These are phyloP conservation scores for Sclerotinia trifoliorum DNA, from an alignment of 2,329 filamentous ascomycete species.

Conservation along the genomic window DNA sequence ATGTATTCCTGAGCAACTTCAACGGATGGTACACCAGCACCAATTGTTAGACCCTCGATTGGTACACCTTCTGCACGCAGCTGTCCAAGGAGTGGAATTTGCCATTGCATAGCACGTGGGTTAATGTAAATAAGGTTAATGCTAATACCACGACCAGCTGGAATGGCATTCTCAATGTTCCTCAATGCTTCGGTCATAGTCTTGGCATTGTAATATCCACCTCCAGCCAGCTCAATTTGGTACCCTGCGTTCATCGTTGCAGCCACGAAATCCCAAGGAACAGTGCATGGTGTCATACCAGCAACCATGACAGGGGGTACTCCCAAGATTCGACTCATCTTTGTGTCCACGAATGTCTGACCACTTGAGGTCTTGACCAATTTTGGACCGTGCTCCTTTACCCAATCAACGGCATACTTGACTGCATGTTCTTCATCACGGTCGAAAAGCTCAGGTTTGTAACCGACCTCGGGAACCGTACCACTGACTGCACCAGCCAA, in stretches of 20 bases:
- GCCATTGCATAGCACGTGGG: constrained; percentile 86
- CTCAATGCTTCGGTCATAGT: constrained; percentile 78
- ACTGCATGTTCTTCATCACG: constrained; percentile 93
- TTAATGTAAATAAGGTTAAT: constrained; percentile 92
- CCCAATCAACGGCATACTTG: constrained; percentile 95
- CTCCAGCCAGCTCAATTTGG: constrained; percentile 85
- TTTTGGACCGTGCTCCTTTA: constrained; percentile 92
- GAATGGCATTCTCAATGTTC: constrained; percentile 82
- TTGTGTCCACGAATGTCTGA: constrained; percentile 91
- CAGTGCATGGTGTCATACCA: constrained; percentile 89
- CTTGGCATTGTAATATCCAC: constrained; percentile 82
- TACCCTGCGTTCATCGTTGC: constrained; percentile 95
- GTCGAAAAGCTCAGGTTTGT: constrained; percentile 97
- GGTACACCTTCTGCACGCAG: constrained; percentile 82
- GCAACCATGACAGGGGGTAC: constrained; percentile 86
- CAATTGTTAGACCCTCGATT: constrained; percentile 89
- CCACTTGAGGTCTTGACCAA: constrained; percentile 87
- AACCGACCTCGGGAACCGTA: constrained; percentile 85
- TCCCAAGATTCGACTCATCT: constrained; percentile 85
- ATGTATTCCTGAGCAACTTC: constrained; percentile 94
- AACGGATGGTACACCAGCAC: constrained; percentile 88
- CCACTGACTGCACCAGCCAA: constrained; percentile 91
- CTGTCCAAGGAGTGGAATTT: constrained; percentile 79
- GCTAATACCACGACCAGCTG: constrained; percentile 81
- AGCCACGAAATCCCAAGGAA: constrained; percentile 87